Evolutionary conservation across 1,284 basidiomycete genomes (phyloP), one percentile per base, ranked within the genome.

Genomic region (Amylostereum areolatum): DNA sequence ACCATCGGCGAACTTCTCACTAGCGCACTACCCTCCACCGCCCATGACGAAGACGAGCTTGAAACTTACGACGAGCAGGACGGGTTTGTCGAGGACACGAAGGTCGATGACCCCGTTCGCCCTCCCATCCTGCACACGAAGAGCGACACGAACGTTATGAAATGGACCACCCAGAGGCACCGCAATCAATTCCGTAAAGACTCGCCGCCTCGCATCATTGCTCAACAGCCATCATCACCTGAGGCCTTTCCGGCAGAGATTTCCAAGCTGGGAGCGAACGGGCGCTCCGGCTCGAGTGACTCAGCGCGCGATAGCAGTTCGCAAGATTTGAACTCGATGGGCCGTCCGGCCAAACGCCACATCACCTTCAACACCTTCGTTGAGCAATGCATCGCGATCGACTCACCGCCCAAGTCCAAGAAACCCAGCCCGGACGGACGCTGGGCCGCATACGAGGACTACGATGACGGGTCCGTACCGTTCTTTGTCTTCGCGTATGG

Each of bases 341-440:
- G 18, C 18, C 55, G 51, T 49, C 57, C 62, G 11, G 54, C 58
- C 32, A 84, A 82, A 68, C 78, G 81, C 54, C 96, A 98, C 66
- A 99, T 99, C 70, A 89, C 81, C 59, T 99, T 99, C 79, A 98
- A 98, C 68, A 96, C 94, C 1, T 96, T 95, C 62, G 96, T 99
- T 35, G 92, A 98, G 68, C 97, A 98, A 67, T 94, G 85, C 64
- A 96, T 99, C 55, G 90, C 96, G n/a, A 87, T 99, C 61, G 87
- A 89, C 32, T 56, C 55, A 59, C 83, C 84, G 59, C 83, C 81
- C 1, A 63, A 64, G 54, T 59, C 63, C 30, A 51, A 55, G 24
- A 53, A 52, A 29, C 54, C 58, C 40, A 57, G 46, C 46, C 56
- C 45, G 18, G 50, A 47, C 31, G 56, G 52, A 25, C 51, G 47